Evolutionary conservation across 768 basidiomycete species (phyloP).

Genomic region (Mycena albidolilacea): DNA sequence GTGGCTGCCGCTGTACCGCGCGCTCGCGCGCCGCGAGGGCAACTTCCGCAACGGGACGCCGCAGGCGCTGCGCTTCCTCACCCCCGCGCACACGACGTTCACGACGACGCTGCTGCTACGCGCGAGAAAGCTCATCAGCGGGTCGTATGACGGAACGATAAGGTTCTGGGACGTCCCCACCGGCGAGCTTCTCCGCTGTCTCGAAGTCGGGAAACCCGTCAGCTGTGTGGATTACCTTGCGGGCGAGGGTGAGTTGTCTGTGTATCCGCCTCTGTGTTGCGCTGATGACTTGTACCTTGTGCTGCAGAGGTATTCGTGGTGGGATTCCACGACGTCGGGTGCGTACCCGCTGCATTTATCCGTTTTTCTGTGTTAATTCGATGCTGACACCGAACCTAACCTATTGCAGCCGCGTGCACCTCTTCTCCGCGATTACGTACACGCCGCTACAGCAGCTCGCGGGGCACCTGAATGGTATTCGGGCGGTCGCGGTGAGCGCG

Average conservation of each 20-base stretch:
- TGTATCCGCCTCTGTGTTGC: neutral
- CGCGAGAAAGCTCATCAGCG: conserved; percentile 88
- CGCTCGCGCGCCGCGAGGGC: conserved; percentile 87
- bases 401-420: conserved; percentile 81
- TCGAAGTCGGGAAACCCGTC: conserved; percentile 90
- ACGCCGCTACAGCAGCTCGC: conserved; percentile 87
- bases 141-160: conserved; percentile 93
- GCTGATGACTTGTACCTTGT: neutral
- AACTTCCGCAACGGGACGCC: conserved; percentile 86
- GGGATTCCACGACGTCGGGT: conserved; percentile 95
- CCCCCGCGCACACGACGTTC: conserved; percentile 85
- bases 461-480: conserved; percentile 90
- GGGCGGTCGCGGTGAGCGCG: conserved; percentile 89
- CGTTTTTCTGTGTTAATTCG: too few species aligned
- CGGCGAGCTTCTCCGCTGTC: conserved; percentile 76
- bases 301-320: conserved; percentile 87
- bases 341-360: conserved; percentile 42
- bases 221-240: conserved; percentile 91
- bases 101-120: conserved; percentile 86
- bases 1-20: conserved; percentile 86
- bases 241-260: conserved; percentile 72
- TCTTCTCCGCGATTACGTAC: conserved; percentile 90
- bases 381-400: neutral
- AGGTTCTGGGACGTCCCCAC: conserved; percentile 90
- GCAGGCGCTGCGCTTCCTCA: conserved; percentile 83